phyloP scores from a whole-genome alignment of 2,329 filamentous ascomycete genomes.

The Pleurostoma richardsiae region DNA sequence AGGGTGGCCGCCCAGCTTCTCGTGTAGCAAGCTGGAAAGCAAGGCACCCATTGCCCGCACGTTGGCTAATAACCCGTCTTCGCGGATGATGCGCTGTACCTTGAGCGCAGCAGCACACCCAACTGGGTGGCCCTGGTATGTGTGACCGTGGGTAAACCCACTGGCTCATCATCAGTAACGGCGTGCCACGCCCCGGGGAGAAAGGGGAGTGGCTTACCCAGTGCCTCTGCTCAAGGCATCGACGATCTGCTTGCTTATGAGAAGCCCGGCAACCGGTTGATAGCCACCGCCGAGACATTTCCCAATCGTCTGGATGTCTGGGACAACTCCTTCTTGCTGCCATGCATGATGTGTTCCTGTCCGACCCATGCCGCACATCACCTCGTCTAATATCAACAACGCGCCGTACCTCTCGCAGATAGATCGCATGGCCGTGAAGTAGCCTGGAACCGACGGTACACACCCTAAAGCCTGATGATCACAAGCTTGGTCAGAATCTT shows the following conservation, averaged over 20 bases:
- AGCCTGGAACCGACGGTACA: slow-evolving; percentile 44
- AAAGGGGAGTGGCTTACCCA: slow-evolving; percentile 19
- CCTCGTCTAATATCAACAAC: slow-evolving; percentile 52
- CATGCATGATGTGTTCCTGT: slow-evolving; percentile 58
- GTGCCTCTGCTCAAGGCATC: slow-evolving; percentile 36
- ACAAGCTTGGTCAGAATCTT: no score
- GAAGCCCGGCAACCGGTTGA: slow-evolving; percentile 52
- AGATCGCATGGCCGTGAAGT: slow-evolving; percentile 45
- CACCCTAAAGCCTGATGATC: slow-evolving; percentile 41
- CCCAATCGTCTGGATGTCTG: slow-evolving; percentile 59
- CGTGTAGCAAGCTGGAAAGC: slow-evolving; percentile 20
- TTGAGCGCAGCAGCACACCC: slow-evolving; percentile 32
- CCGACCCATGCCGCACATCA: slow-evolving; percentile 67
- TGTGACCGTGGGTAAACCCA: slow-evolving; percentile 55
- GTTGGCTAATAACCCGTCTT: slow-evolving; percentile 27
- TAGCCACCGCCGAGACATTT: slow-evolving; percentile 61
- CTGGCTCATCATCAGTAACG: slow-evolving; percentile 17
- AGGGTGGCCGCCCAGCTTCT: slow-evolving; percentile 22
- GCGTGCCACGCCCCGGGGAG: background rate
- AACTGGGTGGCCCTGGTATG: slow-evolving; percentile 39
- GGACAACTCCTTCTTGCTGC: slow-evolving; percentile 53
- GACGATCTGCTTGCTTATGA: slow-evolving; percentile 45
- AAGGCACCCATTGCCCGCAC: slow-evolving; percentile 23
- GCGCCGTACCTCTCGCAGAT: slow-evolving; percentile 52
- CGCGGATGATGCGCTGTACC: slow-evolving; percentile 31